phyloP scores from a whole-genome alignment of 164 flowering plant species.

The Kalanchoe fedtschenkoi region DNA sequence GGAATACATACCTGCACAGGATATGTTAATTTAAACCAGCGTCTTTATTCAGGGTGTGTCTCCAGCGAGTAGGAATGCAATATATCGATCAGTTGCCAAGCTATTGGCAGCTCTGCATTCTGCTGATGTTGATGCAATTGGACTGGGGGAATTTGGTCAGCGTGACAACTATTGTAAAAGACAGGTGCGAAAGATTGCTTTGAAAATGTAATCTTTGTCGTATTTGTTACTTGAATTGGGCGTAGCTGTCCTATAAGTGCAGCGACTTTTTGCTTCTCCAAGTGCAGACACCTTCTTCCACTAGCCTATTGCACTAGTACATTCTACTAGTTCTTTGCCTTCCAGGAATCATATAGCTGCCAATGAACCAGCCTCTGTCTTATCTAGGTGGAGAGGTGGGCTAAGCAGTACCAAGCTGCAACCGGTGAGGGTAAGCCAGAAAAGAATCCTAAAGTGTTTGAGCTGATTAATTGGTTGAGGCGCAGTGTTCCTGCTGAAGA shows the following conservation, averaged over 20 bases:
- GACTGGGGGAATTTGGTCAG: conserved; percentile 63
- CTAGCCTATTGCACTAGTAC: background rate
- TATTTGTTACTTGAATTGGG: background rate
- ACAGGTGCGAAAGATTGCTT: conserved; percentile 41
- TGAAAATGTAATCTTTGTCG: too few species aligned
- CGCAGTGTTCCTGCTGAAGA: conserved; percentile 74
- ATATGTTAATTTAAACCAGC: background rate
- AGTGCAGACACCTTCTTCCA: background rate
- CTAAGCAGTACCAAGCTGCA: conserved; percentile 73
- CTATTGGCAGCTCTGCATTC: conserved; percentile 70
- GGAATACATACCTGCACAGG: background rate
- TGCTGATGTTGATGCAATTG: conserved; percentile 64
- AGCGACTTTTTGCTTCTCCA: background rate
- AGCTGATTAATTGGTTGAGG: conserved; percentile 60
- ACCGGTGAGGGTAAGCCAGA: conserved; percentile 76
- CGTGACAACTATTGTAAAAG: conserved; percentile 71
- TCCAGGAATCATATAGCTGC: background rate
- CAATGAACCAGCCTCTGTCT: too few species aligned
- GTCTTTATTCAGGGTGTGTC: conserved; percentile 46
- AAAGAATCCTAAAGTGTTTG: conserved; percentile 80
- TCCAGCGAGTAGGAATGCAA: conserved; percentile 45
- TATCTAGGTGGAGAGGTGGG: conserved; percentile 99
- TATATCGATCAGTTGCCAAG: conserved; percentile 58
- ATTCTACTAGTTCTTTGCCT: background rate
- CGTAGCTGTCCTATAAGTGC: background rate